These are phyloP conservation scores for Suillus brevipes DNA, from an alignment of 768 basidiomycete genomes.

Conservation along the genomic window DNA sequence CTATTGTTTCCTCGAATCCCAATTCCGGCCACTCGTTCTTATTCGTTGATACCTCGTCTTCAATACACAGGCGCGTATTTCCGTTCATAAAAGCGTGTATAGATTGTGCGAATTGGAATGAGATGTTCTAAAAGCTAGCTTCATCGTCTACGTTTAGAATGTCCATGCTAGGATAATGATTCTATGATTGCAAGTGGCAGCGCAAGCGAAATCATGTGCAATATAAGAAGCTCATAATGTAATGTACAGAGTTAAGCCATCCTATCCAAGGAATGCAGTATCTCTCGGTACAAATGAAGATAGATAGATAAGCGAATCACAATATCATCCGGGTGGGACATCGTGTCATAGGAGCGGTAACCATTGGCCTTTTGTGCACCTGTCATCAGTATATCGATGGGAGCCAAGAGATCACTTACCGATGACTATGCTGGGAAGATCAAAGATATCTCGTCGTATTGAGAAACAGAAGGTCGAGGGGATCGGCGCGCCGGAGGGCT, in stretches of 20 bases:
- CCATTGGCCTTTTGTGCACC: conserved; percentile 71
- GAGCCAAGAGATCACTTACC: conserved; percentile 45
- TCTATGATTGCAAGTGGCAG: not conserved
- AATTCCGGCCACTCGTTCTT: not conserved
- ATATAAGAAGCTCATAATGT: conserved; percentile 13
- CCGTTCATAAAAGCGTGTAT: not conserved
- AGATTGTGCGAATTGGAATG: not conserved
- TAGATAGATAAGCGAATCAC: conserved; percentile 8
- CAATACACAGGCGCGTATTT: not conserved
- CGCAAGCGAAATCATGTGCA: conserved; percentile 11
- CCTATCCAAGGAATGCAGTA: conserved; percentile 9
- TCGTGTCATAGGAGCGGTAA: conserved; percentile 64
- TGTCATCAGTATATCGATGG: conserved; percentile 3
- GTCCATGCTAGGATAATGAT: not conserved
- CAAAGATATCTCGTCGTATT: conserved; percentile 89
- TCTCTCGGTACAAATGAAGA: conserved; percentile 15
- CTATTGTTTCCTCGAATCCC: not conserved
- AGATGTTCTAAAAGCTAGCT: not conserved
- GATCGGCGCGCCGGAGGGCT: conserved; percentile 80
- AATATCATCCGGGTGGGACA: conserved; percentile 8
- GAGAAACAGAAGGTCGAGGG: conserved; percentile 96
- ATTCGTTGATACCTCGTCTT: conserved; percentile 1
- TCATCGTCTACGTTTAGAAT: not conserved
- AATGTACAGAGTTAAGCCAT: conserved; percentile 15
- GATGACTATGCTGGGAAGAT: conserved; percentile 86